Evolutionary conservation across 2,329 filamentous ascomycete species (phyloP).

Genomic region (Stachybotrys elegans): DNA sequence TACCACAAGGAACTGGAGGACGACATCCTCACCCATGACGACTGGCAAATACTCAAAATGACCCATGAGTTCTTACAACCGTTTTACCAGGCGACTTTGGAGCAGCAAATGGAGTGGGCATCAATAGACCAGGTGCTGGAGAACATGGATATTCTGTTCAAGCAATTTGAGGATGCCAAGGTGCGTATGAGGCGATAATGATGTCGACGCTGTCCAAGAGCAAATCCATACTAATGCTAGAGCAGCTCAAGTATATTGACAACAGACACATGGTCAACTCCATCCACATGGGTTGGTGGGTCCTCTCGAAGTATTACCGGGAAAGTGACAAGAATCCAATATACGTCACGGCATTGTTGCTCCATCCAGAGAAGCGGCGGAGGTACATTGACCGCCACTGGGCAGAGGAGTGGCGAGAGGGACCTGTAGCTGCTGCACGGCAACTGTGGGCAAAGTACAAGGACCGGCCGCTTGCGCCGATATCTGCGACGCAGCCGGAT

Average conservation of each 20-base stretch:
- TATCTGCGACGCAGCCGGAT: too few species aligned
- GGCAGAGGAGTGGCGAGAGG: neutral
- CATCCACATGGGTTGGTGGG: slow-evolving; percentile 5
- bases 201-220: neutral
- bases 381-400: neutral
- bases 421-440: neutral
- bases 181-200: neutral
- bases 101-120: slow-evolving; percentile 3
- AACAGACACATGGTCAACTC: slow-evolving; percentile 4
- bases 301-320: slow-evolving; percentile 4
- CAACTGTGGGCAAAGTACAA: slow-evolving; percentile 2
- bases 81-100: slow-evolving; percentile 5
- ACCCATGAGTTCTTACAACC: slow-evolving; percentile 6
- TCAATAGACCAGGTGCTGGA: slow-evolving; percentile 2
- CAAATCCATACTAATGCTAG: too few species aligned
- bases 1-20: slow-evolving; percentile 4
- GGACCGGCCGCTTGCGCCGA: neutral
- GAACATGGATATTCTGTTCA: slow-evolving; percentile 4
- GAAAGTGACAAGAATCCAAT: slow-evolving; percentile 2
- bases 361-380: neutral
- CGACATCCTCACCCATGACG: slow-evolving; percentile 5
- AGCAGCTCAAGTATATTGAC: neutral
- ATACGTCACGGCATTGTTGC: slow-evolving; percentile 2
- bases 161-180: slow-evolving; percentile 7
- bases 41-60: slow-evolving; percentile 5